Evolutionary conservation across 768 basidiomycete genomes (phyloP).

Genomic region (Obba rivulosa): DNA sequence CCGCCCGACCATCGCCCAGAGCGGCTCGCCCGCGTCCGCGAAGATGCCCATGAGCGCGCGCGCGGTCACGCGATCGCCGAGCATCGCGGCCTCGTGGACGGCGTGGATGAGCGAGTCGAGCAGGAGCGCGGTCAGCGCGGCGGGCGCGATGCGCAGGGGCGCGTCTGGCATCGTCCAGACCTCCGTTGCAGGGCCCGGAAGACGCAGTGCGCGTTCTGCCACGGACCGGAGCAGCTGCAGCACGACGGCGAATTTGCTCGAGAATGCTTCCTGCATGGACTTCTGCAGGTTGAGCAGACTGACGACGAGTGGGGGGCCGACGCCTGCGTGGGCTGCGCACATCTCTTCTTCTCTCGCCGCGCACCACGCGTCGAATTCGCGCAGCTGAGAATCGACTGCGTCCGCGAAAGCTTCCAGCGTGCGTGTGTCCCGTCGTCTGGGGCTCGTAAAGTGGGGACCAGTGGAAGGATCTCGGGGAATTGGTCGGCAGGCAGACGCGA

Average conservation of each 20-base stretch:
- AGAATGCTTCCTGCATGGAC: slow-evolving; percentile 49
- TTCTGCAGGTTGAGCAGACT: slow-evolving; percentile 67
- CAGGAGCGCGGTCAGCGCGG: slow-evolving; percentile 49
- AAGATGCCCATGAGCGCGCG: slow-evolving; percentile 60
- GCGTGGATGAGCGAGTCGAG: slow-evolving; percentile 58
- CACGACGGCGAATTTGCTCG: slow-evolving; percentile 52
- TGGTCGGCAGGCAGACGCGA: slow-evolving; percentile 14
- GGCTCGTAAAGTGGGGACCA: slow-evolving; percentile 2
- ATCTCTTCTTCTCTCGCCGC: slow-evolving; percentile 63
- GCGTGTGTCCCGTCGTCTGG: slow-evolving; percentile 31
- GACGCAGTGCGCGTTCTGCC: slow-evolving; percentile 20
- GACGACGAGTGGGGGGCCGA: slow-evolving; percentile 40
- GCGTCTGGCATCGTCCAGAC: slow-evolving; percentile 38
- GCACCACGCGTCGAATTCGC: slow-evolving; percentile 63
- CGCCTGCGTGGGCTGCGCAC: slow-evolving; percentile 50
- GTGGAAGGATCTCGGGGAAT: slow-evolving; percentile 15
- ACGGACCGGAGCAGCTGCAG: slow-evolving; percentile 41
- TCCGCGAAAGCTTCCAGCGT: slow-evolving; percentile 84
- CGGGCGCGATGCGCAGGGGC: slow-evolving; percentile 39
- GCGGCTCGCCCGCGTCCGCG: slow-evolving; percentile 55
- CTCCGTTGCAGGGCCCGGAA: slow-evolving; percentile 22
- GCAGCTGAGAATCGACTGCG: slow-evolving; percentile 58
- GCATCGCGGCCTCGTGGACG: slow-evolving; percentile 53
- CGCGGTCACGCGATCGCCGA: slow-evolving; percentile 50
- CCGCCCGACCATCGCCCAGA: slow-evolving; percentile 65